Evolutionary conservation across 1,284 basidiomycete species (phyloP).

Genomic region (Microbotryum scabiosae): DNA sequence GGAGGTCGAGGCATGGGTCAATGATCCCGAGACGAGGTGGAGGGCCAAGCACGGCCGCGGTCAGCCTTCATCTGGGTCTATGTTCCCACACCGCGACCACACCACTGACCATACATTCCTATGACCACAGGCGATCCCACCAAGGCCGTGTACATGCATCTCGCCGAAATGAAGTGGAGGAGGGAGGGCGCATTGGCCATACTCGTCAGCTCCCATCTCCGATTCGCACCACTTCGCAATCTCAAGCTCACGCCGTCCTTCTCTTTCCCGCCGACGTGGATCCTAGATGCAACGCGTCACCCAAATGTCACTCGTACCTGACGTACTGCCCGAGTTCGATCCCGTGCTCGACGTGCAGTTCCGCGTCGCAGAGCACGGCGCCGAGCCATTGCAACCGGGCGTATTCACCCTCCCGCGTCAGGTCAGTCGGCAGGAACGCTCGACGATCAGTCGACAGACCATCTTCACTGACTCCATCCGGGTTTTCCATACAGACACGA

Average conservation of each 20-base stretch:
- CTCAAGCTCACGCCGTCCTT: background rate
- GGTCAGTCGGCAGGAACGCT: conserved; percentile 40
- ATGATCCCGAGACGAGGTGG: conserved; percentile 69
- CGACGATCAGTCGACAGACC: conserved; percentile 28
- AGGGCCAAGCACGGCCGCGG: conserved; percentile 65
- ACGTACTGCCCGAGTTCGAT: conserved; percentile 63
- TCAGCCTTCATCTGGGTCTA: conserved; percentile 40
- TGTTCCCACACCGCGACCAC: background rate
- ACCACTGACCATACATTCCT: no score
- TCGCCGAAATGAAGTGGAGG: conserved; percentile 78
- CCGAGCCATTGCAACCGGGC: conserved; percentile 61
- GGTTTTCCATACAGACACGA: conserved; percentile 48
- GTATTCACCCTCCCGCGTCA: conserved; percentile 56
- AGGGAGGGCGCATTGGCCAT: conserved; percentile 72
- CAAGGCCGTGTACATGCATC: conserved; percentile 61
- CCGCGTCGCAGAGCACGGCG: conserved; percentile 43
- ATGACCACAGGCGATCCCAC: conserved; percentile 40
- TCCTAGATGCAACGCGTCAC: conserved; percentile 78
- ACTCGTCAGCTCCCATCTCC: conserved; percentile 51
- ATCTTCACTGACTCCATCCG: conserved; percentile 32
- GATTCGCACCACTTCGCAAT: background rate
- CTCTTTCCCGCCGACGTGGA: background rate
- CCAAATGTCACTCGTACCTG: conserved; percentile 84
- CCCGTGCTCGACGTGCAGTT: conserved; percentile 67
- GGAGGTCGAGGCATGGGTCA: conserved; percentile 59